phyloP scores from a whole-genome alignment of 768 basidiomycete species.

The Mycena kentingensis region DNA sequence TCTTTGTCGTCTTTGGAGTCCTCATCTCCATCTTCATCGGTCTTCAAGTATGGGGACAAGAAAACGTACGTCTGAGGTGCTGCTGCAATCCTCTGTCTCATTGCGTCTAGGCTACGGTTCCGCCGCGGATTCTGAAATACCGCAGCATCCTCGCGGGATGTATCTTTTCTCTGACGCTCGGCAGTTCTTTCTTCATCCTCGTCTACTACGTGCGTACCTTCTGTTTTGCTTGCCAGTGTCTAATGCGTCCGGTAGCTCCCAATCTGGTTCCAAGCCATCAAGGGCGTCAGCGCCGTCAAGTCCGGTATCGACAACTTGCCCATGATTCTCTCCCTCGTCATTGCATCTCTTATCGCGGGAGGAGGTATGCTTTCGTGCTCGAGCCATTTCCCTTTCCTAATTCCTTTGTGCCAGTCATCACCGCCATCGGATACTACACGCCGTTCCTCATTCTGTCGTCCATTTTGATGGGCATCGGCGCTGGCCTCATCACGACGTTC shows the following conservation, averaged over 20 bases:
- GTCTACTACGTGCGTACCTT: too few relatives aligned
- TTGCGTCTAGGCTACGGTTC: too few relatives aligned
- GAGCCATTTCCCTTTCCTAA: background rate
- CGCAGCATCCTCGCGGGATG: too few relatives aligned
- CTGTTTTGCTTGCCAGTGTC: too few relatives aligned
- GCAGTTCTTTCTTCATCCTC: too few relatives aligned
- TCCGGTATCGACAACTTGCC: conserved; percentile 36
- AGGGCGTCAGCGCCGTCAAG: conserved; percentile 35
- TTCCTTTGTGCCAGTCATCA: conserved; percentile 23
- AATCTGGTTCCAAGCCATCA: conserved; percentile 37
- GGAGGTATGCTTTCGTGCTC: conserved; percentile 9
- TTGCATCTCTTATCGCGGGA: conserved; percentile 40
- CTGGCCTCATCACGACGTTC: conserved; percentile 36
- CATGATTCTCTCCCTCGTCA: conserved; percentile 37
- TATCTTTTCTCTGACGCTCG: too few relatives aligned
- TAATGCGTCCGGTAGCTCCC: too few relatives aligned
- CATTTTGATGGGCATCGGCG: conserved; percentile 34
- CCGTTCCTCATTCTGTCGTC: conserved; percentile 28
- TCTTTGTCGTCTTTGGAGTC: conserved; percentile 17
- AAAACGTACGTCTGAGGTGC: too few relatives aligned
- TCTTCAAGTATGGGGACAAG: too few relatives aligned
- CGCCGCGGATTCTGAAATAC: too few relatives aligned
- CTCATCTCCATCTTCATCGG: too few relatives aligned
- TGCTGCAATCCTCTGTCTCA: too few relatives aligned
- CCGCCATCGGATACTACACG: conserved; percentile 35